These are phyloP conservation scores for Corynespora cassiicola DNA, from an alignment of 2,329 filamentous ascomycete genomes.

Conservation along the genomic window DNA sequence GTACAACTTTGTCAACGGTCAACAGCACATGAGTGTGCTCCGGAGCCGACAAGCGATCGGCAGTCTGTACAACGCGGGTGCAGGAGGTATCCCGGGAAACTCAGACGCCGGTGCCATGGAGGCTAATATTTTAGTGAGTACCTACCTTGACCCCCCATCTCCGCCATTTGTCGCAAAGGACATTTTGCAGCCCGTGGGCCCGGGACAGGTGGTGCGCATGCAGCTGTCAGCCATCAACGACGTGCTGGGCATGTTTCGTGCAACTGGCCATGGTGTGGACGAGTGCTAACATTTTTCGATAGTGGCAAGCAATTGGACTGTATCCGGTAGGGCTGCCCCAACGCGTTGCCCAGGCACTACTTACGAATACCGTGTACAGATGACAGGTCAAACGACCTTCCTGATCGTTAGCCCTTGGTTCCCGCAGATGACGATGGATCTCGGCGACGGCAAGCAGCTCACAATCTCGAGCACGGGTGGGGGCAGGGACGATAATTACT, in stretches of 20 bases:
- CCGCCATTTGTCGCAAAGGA: no score
- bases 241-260: not conserved
- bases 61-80: conserved; percentile 61
- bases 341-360: no score
- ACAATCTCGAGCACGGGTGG: conserved; percentile 61
- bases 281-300: not conserved
- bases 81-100: conserved; percentile 70
- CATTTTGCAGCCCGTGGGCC: no score
- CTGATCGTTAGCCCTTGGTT: conserved; percentile 59
- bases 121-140: conserved; percentile 61
- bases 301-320: conserved; percentile 43
- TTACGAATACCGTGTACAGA: no score
- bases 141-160: no score
- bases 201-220: no score
- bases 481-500: conserved; percentile 56
- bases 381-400: conserved; percentile 73
- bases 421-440: conserved; percentile 65
- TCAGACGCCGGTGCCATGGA: conserved; percentile 77
- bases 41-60: conserved; percentile 66
- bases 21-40: conserved; percentile 67
- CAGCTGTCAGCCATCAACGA: not conserved
- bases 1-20: conserved; percentile 68
- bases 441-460: conserved; percentile 63
- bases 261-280: not conserved
- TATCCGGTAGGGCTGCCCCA: no score